A percentile compares a stretch with the other conserved stretches of the same genome.
Conservation (phyloP, 129 eudicot genomes). For the Glebionis coronaria region DNA sequence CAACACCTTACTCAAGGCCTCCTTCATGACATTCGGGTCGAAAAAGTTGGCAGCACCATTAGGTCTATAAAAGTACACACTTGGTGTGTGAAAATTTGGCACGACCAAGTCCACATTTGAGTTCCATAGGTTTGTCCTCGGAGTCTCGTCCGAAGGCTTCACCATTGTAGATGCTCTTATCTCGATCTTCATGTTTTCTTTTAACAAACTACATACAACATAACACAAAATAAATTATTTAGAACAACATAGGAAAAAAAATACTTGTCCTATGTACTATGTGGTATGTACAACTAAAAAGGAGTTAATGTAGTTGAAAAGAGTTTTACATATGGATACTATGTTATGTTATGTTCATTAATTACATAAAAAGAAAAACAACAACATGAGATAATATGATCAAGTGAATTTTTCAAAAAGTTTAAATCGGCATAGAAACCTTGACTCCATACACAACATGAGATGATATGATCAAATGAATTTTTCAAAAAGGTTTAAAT, state of each 20-base stretch:
- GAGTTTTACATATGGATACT: not conserved
- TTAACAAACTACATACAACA: slow-evolving; percentile 2
- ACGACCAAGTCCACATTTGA: slow-evolving; percentile 67
- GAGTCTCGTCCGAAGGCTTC: slow-evolving; percentile 58
- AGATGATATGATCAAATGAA: too few species aligned
- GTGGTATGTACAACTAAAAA: not conserved
- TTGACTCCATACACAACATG: too few species aligned
- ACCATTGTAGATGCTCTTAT: slow-evolving; percentile 61
- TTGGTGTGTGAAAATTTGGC: slow-evolving; percentile 63
- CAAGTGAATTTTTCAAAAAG: too few species aligned
- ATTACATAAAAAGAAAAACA: not conserved
- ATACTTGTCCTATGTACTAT: too few species aligned
- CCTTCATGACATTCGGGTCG: slow-evolving; percentile 57
- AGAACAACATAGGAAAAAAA: slow-evolving; percentile 1
- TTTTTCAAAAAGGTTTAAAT: too few species aligned
- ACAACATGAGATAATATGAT: not conserved
- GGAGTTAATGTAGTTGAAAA: slow-evolving; percentile 7
- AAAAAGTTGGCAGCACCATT: slow-evolving; percentile 54
- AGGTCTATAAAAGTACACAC: slow-evolving; percentile 67
- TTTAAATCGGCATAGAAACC: too few species aligned
- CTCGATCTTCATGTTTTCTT: slow-evolving; percentile 48
- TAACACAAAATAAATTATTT: not conserved
- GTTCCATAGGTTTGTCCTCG: slow-evolving; percentile 54
- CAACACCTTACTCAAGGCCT: slow-evolving; percentile 54
- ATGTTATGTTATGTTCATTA: slow-evolving; percentile 5